Conservation (phyloP, 1,139 yeast species). For the Blastobotrys malaysiensis region DNA sequence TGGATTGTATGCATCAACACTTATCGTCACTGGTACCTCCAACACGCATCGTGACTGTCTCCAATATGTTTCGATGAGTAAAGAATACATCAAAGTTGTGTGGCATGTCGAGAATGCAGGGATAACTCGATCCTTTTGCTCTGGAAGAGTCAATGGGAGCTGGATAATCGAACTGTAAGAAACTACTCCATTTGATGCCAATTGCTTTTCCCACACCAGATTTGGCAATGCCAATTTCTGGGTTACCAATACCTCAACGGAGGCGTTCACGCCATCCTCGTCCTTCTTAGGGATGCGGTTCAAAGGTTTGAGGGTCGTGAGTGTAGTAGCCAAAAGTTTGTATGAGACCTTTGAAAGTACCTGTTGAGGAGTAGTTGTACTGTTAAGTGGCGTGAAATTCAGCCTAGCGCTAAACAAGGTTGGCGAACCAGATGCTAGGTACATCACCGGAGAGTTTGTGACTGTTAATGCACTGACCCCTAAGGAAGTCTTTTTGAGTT, state of each 20-base stretch:
- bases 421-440: background rate
- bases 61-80: conserved; percentile 2
- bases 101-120: conserved; percentile 8
- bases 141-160: conserved; percentile 7
- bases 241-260: background rate
- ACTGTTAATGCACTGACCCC: conserved; percentile 7
- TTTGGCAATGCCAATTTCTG: conserved; percentile 5
- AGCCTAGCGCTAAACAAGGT: conserved; percentile 2
- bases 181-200: background rate
- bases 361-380: background rate
- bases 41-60: background rate
- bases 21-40: background rate
- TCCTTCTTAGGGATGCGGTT: conserved; percentile 1
- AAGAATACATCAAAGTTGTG: conserved; percentile 5
- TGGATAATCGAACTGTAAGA: background rate
- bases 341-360: conserved; percentile 4
- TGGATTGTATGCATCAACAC: background rate
- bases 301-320: background rate
- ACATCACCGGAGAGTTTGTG: conserved; percentile 4
- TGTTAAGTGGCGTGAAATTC: conserved; percentile 1
- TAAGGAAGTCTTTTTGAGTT: conserved; percentile 3
- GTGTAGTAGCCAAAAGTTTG: conserved; percentile 7
- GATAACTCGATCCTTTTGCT: background rate
- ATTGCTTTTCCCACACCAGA: background rate
- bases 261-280: conserved; percentile 1